Evolutionary conservation across 345 rosid species (phyloP).

Genomic region (Eucalyptus viminalis): DNA sequence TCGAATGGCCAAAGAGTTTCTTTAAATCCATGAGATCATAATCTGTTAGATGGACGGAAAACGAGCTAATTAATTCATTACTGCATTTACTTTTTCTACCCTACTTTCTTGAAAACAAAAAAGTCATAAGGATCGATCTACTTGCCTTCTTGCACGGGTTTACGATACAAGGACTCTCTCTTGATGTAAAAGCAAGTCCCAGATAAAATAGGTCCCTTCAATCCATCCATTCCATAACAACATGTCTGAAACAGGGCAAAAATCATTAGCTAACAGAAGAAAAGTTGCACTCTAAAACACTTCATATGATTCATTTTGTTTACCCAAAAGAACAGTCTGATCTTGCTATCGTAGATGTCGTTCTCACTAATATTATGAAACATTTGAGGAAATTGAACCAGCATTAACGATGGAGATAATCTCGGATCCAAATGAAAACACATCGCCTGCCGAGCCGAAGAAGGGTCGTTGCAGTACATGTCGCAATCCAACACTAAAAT

Average conservation of each 20-base stretch:
- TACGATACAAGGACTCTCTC: constrained; percentile 13
- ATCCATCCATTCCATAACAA: constrained; percentile 18
- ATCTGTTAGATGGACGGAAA: background rate
- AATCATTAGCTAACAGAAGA: background rate
- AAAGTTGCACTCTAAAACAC: background rate
- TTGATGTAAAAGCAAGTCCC: constrained; percentile 31
- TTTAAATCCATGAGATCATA: background rate
- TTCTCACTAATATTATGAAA: constrained; percentile 12
- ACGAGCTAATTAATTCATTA: background rate
- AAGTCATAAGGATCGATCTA: background rate
- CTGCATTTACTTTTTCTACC: background rate
- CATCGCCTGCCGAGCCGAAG: constrained; percentile 29
- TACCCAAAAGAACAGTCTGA: constrained; percentile 15
- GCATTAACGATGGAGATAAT: constrained; percentile 5
- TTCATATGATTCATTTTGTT: background rate
- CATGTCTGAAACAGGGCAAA: background rate
- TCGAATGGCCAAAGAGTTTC: constrained; percentile 13
- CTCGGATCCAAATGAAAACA: constrained; percentile 26
- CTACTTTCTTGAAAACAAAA: background rate
- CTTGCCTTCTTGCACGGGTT: background rate
- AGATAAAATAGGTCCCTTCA: constrained; percentile 15
- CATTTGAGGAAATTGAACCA: constrained; percentile 31
- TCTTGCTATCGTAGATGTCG: constrained; percentile 30
- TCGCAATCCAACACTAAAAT: constrained; percentile 33
- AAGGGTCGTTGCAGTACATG: constrained; percentile 35